A percentile compares a stretch with the other conserved stretches of the same genome.
These are phyloP conservation scores for Clonostachys solani DNA, from an alignment of 2,329 filamentous ascomycete genomes.

Conservation along the genomic window DNA sequence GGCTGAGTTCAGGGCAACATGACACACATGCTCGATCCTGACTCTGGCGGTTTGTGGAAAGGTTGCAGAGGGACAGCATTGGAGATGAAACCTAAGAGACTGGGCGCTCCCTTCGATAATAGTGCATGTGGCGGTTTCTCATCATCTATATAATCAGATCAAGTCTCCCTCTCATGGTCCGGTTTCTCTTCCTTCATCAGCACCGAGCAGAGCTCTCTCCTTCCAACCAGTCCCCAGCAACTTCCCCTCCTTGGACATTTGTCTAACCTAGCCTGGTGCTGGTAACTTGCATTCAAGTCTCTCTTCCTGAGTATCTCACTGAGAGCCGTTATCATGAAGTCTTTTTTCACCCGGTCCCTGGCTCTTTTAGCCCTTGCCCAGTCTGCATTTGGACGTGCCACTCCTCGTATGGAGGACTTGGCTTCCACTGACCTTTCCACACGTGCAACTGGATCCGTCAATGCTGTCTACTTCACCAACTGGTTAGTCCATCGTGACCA, in stretches of 20 bases:
- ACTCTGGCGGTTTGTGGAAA: no score
- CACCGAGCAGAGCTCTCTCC: conserved; percentile 1
- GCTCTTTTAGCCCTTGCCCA: conserved; percentile 17
- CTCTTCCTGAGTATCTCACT: background rate
- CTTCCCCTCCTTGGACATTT: background rate
- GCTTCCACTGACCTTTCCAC: conserved; percentile 9
- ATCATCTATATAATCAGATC: no score
- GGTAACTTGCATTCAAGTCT: conserved; percentile 1
- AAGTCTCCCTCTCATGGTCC: background rate
- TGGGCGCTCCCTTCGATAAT: no score
- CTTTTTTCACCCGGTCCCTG: conserved; percentile 14
- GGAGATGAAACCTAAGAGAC: no score
- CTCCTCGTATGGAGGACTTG: conserved; percentile 6
- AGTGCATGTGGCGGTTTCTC: no score
- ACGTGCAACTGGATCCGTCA: conserved; percentile 16
- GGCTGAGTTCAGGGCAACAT: no score
- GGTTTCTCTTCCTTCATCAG: background rate
- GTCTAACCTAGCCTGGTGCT: conserved; percentile 9
- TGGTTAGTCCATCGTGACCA: conserved; percentile 26
- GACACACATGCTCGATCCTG: no score
- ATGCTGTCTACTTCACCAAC: conserved; percentile 44
- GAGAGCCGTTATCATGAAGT: conserved; percentile 12
- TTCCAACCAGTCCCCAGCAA: background rate
- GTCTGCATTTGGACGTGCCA: conserved; percentile 11
- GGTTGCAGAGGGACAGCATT: no score